A percentile compares a stretch with the other conserved stretches of the same genome.
Evolutionary conservation across 2,329 filamentous ascomycete genomes (phyloP).

Genomic region (Epicoccum sorghinum): DNA sequence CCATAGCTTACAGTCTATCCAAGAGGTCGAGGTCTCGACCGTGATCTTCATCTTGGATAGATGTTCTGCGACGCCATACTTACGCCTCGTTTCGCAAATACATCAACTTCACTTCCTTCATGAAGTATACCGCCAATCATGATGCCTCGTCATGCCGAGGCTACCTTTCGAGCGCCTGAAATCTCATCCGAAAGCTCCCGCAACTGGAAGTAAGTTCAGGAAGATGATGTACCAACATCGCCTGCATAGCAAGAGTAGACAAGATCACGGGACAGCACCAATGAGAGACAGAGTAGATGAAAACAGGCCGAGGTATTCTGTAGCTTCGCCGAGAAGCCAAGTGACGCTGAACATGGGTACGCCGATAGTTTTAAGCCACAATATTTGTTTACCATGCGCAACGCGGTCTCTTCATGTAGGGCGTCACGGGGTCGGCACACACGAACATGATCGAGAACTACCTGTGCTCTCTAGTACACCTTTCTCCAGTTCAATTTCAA

Average conservation of each 20-base stretch:
- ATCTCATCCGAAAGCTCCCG: slow-evolving; percentile 9
- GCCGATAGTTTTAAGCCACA: slow-evolving; percentile 4
- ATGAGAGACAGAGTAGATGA: neutral
- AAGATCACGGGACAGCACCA: neutral
- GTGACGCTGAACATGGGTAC: slow-evolving; percentile 3
- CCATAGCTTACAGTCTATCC: neutral
- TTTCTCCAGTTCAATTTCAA: too few relatives aligned
- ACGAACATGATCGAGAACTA: too few relatives aligned
- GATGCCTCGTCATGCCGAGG: slow-evolving; percentile 9
- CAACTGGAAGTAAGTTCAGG: neutral
- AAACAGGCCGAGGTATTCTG: slow-evolving; percentile 4
- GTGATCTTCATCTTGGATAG: neutral
- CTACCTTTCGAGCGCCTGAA: neutral
- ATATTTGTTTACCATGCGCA: neutral
- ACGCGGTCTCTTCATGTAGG: neutral
- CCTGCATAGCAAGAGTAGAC: neutral
- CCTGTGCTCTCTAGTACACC: too few relatives aligned
- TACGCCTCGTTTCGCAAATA: slow-evolving; percentile 1
- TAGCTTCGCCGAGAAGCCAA: slow-evolving; percentile 4
- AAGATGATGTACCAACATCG: neutral
- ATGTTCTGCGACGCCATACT: slow-evolving; percentile 3
- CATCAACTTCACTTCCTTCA: neutral
- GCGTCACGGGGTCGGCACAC: neutral
- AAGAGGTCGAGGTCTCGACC: slow-evolving; percentile 7
- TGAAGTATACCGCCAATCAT: slow-evolving; percentile 9